phyloP scores from a whole-genome alignment of 1,284 basidiomycete genomes.

The Sporisorium sorghi region DNA sequence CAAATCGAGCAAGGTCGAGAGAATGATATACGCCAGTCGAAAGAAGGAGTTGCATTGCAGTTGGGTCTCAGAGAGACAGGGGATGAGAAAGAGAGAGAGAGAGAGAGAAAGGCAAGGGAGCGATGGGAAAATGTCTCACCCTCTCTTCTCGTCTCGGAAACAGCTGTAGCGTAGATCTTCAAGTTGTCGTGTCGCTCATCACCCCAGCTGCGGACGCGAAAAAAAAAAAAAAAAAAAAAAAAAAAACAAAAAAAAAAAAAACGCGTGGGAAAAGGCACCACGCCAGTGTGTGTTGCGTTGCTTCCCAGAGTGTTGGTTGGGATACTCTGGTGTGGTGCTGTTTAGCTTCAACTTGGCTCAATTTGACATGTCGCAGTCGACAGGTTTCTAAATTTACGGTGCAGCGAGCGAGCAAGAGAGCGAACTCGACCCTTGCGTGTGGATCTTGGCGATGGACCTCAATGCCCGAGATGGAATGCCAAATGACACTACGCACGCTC shows the following conservation, averaged over 20 bases:
- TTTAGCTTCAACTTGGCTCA: not conserved
- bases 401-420: no score
- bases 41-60: no score
- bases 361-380: not conserved
- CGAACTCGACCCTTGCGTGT: conserved; percentile 1
- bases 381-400: not conserved
- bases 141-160: no score
- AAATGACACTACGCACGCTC: conserved; percentile 1
- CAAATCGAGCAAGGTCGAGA: not conserved
- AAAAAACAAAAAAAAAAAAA: no score
- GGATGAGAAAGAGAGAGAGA: no score
- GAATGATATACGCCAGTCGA: no score
- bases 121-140: no score
- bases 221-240: no score
- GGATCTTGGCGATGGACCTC: not conserved
- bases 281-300: no score
- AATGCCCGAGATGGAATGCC: not conserved
- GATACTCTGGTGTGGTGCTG: not conserved
- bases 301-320: not conserved
- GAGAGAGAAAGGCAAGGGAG: no score
- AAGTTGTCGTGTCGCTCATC: not conserved
- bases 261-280: not conserved
- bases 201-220: not conserved
- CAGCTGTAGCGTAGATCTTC: no score
- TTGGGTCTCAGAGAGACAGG: no score